Conservation (phyloP, 345 rosid species). For the Boechera divaricarpa region DNA sequence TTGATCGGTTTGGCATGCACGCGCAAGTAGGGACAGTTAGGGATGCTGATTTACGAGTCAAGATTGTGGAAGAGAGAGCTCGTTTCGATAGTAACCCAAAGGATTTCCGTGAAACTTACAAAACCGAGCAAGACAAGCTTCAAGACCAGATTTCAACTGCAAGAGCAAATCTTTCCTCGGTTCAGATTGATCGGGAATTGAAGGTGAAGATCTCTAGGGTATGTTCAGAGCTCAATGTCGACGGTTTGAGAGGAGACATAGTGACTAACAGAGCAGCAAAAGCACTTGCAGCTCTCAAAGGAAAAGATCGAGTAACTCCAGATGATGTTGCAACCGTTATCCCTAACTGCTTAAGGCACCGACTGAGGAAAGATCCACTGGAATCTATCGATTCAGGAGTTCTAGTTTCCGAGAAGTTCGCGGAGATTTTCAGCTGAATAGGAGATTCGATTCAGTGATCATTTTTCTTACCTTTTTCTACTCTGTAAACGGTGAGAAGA, state of each 20-base stretch:
- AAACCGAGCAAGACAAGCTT: conserved; percentile 88
- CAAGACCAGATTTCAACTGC: conserved; percentile 77
- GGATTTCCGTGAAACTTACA: conserved; percentile 85
- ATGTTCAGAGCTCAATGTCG: conserved; percentile 91
- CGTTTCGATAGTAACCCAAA: conserved; percentile 86
- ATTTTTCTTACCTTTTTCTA: conserved; percentile 12
- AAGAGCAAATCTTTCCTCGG: conserved; percentile 66
- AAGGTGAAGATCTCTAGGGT: conserved; percentile 96
- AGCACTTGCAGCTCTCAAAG: conserved; percentile 89
- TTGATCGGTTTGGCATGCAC: conserved; percentile 96
- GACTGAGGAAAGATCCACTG: conserved; percentile 94
- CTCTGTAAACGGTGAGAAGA: conserved; percentile 43
- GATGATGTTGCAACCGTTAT: conserved; percentile 98
- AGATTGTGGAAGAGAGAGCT: conserved; percentile 95
- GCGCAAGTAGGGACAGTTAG: conserved; percentile 96
- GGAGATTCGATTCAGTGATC: conserved; percentile 1
- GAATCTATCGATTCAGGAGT: conserved; percentile 96
- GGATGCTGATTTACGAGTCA: conserved; percentile 94
- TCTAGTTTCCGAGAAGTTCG: conserved; percentile 82
- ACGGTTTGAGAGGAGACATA: conserved; percentile 94
- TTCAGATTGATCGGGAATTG: conserved; percentile 80
- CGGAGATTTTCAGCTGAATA: conserved; percentile 82
- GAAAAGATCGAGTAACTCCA: conserved; percentile 74
- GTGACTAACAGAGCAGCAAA: conserved; percentile 97
- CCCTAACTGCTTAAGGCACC: conserved; percentile 96